phyloP scores from a whole-genome alignment of 2,329 filamentous ascomycete genomes.

The Penicillium psychrosexuale region DNA sequence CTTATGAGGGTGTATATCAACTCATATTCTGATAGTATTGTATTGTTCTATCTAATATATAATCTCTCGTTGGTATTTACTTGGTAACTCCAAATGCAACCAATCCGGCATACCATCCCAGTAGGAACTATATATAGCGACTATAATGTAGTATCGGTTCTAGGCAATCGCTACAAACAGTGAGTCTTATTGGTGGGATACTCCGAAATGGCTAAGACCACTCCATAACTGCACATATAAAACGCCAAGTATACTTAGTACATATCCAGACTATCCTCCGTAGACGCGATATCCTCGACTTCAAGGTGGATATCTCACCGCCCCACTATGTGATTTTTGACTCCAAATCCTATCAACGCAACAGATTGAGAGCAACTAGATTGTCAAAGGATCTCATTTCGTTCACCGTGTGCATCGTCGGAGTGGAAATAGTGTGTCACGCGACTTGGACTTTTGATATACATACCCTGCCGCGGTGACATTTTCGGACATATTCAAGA shows the following conservation, averaged over 20 bases:
- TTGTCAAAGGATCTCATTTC: not conserved
- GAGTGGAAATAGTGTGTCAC: not conserved
- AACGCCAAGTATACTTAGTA: not conserved
- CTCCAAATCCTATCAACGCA: not conserved
- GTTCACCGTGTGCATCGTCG: not conserved
- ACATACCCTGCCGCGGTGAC: not conserved
- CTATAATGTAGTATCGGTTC: not conserved
- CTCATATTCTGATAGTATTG: not conserved
- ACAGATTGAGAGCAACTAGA: not conserved
- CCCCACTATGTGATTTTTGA: slow-evolving; percentile 7
- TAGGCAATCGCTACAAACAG: not conserved
- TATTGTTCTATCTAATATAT: no score
- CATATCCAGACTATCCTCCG: not conserved
- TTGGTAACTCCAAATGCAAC: not conserved
- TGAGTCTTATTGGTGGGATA: not conserved
- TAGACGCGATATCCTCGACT: not conserved
- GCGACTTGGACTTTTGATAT: not conserved
- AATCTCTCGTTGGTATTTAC: no score
- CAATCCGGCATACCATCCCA: not conserved
- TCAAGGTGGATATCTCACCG: slow-evolving; percentile 10
- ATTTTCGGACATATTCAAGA: not conserved
- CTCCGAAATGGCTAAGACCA: not conserved
- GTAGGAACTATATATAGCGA: not conserved
- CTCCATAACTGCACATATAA: not conserved
- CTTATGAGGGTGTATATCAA: not conserved